Evolutionary conservation across 1,284 basidiomycete genomes (phyloP).

Genomic region (Melampsora larici-populina): DNA sequence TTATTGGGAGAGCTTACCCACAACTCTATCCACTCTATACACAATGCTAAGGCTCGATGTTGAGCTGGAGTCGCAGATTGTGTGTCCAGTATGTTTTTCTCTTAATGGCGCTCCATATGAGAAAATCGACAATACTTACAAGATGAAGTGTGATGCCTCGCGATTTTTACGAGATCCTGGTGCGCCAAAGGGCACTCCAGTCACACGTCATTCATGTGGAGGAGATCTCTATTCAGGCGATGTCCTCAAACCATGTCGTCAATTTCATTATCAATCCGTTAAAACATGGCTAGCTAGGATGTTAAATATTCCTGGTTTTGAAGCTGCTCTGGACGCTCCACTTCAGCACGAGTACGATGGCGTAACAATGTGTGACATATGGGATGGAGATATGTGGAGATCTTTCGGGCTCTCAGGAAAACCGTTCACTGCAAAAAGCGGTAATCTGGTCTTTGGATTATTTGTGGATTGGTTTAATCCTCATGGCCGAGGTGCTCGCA

Average conservation of each 20-base stretch:
- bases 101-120: background rate
- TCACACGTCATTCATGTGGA: background rate
- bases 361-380: constrained; percentile 10
- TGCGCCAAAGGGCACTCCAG: too few species aligned
- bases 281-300: background rate
- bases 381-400: constrained; percentile 29
- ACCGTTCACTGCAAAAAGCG: background rate
- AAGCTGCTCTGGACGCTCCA: background rate
- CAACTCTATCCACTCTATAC: background rate
- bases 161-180: background rate
- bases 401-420: background rate
- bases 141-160: background rate
- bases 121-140: background rate
- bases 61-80: background rate
- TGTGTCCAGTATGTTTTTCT: background rate
- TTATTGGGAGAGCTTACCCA: background rate
- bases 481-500: too few species aligned
- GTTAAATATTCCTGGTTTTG: background rate
- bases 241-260: background rate
- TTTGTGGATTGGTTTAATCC: too few species aligned
- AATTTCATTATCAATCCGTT: background rate
- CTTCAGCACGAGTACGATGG: background rate
- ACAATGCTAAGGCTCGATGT: background rate
- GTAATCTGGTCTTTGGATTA: constrained; percentile 16
- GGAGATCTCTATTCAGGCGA: too few species aligned